These are phyloP conservation scores for Aspergillus versicolor DNA, from an alignment of 2,329 filamentous ascomycete species.

Conservation along the genomic window DNA sequence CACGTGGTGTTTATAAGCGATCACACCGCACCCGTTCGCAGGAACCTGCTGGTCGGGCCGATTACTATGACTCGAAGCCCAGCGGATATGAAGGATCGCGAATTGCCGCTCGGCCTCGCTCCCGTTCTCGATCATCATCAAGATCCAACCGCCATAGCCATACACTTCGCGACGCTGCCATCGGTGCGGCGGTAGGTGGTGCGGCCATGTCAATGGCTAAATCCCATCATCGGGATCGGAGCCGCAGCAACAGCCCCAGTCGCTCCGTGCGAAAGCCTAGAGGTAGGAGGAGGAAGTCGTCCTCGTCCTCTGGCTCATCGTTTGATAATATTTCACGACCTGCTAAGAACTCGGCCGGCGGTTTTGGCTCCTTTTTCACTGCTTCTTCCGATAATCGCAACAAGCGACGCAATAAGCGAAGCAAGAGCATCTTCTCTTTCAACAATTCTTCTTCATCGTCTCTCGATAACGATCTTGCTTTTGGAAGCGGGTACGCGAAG, in stretches of 20 bases:
- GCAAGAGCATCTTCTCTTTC: slow-evolving; percentile 57
- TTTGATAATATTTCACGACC: slow-evolving; percentile 66
- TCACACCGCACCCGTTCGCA: slow-evolving; percentile 32
- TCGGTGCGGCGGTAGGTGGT: slow-evolving; percentile 38
- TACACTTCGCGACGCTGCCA: slow-evolving; percentile 33
- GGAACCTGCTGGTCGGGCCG: slow-evolving; percentile 33
- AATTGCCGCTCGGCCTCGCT: slow-evolving; percentile 33
- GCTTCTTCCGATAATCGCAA: slow-evolving; percentile 57
- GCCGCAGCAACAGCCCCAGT: slow-evolving; percentile 31
- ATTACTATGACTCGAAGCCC: slow-evolving; percentile 28
- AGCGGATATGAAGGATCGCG: slow-evolving; percentile 25
- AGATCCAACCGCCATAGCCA: slow-evolving; percentile 26
- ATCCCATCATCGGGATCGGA: slow-evolving; percentile 21
- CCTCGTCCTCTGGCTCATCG: slow-evolving; percentile 58
- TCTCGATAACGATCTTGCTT: slow-evolving; percentile 67
- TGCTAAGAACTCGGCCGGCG: slow-evolving; percentile 49
- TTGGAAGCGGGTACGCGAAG: slow-evolving; percentile 57
- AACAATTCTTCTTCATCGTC: slow-evolving; percentile 67
- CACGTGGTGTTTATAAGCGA: slow-evolving; percentile 39
- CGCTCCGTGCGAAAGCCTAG: slow-evolving; percentile 35
- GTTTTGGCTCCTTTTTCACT: slow-evolving; percentile 64
- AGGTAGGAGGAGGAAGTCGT: slow-evolving; percentile 47
- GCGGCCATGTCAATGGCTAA: slow-evolving; percentile 28
- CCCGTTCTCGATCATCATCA: slow-evolving; percentile 42
- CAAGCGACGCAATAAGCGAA: slow-evolving; percentile 47